phyloP scores from a whole-genome alignment of 2,329 filamentous ascomycete genomes.

The Fusarium illudens region DNA sequence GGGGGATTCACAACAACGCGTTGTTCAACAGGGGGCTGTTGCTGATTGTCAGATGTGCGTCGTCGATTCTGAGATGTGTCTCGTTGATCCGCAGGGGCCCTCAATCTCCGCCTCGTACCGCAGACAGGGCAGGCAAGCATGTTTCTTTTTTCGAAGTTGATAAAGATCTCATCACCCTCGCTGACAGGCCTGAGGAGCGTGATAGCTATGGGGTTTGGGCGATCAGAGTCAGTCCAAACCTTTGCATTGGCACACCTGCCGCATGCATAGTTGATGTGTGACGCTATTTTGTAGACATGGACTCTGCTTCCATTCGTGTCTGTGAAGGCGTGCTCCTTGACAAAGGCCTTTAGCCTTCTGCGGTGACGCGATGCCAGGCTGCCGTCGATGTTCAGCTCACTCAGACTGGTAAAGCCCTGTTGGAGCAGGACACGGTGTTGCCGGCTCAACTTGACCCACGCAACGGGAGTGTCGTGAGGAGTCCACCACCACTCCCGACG shows the following conservation, averaged over 20 bases:
- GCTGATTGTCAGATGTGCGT: no score
- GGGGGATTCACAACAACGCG: no score
- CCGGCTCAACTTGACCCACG: constrained; percentile 25
- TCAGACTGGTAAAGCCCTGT: constrained; percentile 19
- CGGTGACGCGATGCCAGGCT: not conserved
- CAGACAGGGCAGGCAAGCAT: constrained; percentile 42
- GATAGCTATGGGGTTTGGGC: constrained; percentile 32
- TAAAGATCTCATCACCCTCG: constrained; percentile 47
- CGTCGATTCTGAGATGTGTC: no score
- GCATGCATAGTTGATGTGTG: constrained; percentile 49
- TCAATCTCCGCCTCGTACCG: not conserved
- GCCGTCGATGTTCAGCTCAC: not conserved
- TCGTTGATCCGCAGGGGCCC: not conserved
- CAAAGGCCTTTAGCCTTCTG: constrained; percentile 31
- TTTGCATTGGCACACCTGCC: constrained; percentile 40
- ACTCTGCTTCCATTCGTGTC: constrained; percentile 8
- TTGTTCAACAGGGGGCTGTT: no score
- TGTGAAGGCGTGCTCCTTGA: constrained; percentile 40
- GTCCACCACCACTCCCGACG: not conserved
- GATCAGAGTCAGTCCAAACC: constrained; percentile 5
- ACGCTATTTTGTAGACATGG: constrained; percentile 33
- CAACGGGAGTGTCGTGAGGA: not conserved
- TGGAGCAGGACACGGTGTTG: not conserved
- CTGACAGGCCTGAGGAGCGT: constrained; percentile 26
- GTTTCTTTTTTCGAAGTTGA: constrained; percentile 46